phyloP scores from a whole-genome alignment of 2,329 filamentous ascomycete genomes.

The Ceratocystis destructans region DNA sequence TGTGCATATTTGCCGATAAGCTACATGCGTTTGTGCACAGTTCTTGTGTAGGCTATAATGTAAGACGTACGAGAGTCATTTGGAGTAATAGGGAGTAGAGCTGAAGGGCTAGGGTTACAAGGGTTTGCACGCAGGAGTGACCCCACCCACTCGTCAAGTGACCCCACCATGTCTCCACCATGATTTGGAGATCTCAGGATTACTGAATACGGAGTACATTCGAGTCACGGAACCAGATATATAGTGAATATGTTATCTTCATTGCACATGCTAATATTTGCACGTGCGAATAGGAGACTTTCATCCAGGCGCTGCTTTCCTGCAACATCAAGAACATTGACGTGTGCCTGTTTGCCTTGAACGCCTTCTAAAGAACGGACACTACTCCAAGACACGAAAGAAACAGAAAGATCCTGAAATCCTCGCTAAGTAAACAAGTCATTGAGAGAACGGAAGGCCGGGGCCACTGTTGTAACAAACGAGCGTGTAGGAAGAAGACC shows the following conservation, averaged over 20 bases:
- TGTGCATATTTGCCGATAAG: no score
- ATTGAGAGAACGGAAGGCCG: neutral
- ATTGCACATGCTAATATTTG: neutral
- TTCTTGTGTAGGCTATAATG: no score
- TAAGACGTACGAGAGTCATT: no score
- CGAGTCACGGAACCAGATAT: neutral
- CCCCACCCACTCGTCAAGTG: neutral
- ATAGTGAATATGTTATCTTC: neutral
- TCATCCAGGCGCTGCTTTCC: neutral
- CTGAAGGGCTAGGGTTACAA: neutral
- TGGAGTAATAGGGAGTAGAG: no score
- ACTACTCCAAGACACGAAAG: neutral
- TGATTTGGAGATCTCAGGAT: neutral
- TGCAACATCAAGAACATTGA: neutral
- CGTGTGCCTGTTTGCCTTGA: neutral
- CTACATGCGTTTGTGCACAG: no score
- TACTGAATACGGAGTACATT: neutral
- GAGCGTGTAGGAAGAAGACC: neutral
- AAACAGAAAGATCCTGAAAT: neutral
- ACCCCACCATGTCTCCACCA: no score
- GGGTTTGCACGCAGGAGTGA: neutral
- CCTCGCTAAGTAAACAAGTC: neutral
- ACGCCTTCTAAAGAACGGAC: slow-evolving; percentile 9
- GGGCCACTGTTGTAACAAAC: neutral
- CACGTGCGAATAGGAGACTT: neutral